Evolutionary conservation across 2,329 filamentous ascomycete genomes (phyloP).

Genomic region (Diplodia scrobiculata): DNA sequence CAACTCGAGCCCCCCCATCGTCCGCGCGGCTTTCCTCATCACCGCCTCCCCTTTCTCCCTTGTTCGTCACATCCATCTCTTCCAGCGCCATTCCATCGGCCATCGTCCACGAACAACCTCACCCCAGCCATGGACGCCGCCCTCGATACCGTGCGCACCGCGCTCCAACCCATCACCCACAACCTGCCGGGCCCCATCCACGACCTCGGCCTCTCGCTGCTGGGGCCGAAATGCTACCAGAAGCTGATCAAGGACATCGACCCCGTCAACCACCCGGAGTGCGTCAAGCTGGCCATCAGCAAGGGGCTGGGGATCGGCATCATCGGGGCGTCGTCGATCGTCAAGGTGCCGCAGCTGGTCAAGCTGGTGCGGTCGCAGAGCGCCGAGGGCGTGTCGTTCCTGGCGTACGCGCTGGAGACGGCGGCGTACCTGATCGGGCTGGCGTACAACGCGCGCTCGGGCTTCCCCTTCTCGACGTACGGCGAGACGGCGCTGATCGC

Average conservation of each 20-base stretch:
- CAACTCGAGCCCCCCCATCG: not conserved
- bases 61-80: not conserved
- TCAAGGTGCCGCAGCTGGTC: slow-evolving; percentile 95
- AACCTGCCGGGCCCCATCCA: slow-evolving; percentile 48
- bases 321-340: slow-evolving; percentile 82
- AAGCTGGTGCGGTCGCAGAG: slow-evolving; percentile 84
- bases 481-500: slow-evolving; percentile 93
- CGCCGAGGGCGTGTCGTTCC: slow-evolving; percentile 80
- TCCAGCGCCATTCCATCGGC: too few relatives aligned
- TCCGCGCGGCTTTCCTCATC: not conserved
- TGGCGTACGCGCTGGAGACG: slow-evolving; percentile 91
- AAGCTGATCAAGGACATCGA: slow-evolving; percentile 83
- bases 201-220: slow-evolving; percentile 54
- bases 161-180: slow-evolving; percentile 51
- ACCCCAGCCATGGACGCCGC: slow-evolving; percentile 31
- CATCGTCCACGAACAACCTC: not conserved
- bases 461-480: slow-evolving; percentile 94
- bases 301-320: slow-evolving; percentile 94
- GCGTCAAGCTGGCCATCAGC: slow-evolving; percentile 85
- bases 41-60: not conserved
- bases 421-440: slow-evolving; percentile 83
- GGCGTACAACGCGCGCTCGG: slow-evolving; percentile 87
- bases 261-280: slow-evolving; percentile 68
- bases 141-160: slow-evolving; percentile 51
- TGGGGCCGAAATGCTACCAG: slow-evolving; percentile 83